These are phyloP conservation scores for Rhizophora mangle DNA, from an alignment of 345 rosid species.

Conservation along the genomic window DNA sequence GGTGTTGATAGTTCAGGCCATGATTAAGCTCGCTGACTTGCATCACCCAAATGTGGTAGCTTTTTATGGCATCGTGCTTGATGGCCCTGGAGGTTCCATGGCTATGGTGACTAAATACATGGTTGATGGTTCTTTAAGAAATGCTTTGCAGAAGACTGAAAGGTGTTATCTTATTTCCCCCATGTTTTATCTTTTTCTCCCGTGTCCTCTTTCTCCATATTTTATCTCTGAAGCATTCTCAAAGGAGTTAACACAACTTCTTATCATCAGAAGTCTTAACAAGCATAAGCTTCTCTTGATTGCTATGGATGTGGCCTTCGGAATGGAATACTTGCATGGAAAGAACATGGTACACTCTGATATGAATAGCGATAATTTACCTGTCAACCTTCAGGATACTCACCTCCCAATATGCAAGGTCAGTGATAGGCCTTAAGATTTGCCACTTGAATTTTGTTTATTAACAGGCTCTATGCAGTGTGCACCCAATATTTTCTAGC, in stretches of 20 bases:
- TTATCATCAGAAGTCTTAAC: background rate
- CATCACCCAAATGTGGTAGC: conserved; percentile 80
- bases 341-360: conserved; percentile 50
- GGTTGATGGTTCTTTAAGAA: conserved; percentile 68
- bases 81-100: conserved; percentile 66
- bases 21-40: conserved; percentile 66
- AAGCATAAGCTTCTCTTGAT: background rate
- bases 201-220: too few species aligned
- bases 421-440: background rate
- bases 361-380: conserved; percentile 41
- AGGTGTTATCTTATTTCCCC: conserved; percentile 22
- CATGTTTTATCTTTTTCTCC: too few species aligned
- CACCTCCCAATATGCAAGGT: conserved; percentile 49
- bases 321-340: conserved; percentile 46
- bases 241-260: too few species aligned
- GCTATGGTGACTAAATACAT: conserved; percentile 71
- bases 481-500: too few species aligned
- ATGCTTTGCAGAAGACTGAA: conserved; percentile 58
- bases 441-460: background rate
- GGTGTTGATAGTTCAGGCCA: conserved; percentile 43
- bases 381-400: conserved; percentile 43
- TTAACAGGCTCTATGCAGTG: too few species aligned
- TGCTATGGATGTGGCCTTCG: conserved; percentile 50
- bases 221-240: too few species aligned
- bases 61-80: conserved; percentile 68